Base-by-base conservation (phyloP, 768 basidiomycete genomes). In the Grammothele lineata region DNA sequence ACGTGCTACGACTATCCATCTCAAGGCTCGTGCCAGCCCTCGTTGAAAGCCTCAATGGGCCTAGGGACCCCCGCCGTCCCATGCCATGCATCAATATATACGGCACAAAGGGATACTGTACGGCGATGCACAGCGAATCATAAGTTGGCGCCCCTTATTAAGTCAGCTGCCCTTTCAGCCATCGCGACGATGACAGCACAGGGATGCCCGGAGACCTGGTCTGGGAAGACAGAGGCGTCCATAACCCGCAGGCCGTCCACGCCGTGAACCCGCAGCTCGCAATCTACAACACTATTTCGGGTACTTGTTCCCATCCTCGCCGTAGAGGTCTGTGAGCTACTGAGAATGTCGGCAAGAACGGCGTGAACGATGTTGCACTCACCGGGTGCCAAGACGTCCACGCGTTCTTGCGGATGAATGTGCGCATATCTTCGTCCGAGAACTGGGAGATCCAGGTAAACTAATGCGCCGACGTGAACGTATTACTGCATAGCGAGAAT, bases 251-350 rank as follows among this genome's bases (percentile, higher is more conserved):
- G 55, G 50, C 70, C 70, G 34, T 46, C 40, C 8, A 69, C 62
- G 14, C 73, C 74, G 55, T 76, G 69, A 1, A 77, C 74, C 7
- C 60, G 54, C 17, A 71, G 52, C 32, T 66, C 58, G 26, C 64
- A 63, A 52, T 72, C 70, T 39, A 76, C 71, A 3, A 73, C 73
- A 33, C 76, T 75, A 8, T 41, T 27, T 3, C 24, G 18, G n/a
- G 41, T 5, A 22, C 35, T 27, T 24, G 15, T 9, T 14, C 48
- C 53, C 70, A 77, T 74, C 2, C 67, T 54, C 36, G 66, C 67
- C 1, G 73, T 68, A n/a, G 71, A 50, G 9, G 37, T 35, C 48
- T 50, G 27, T 30, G 27, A 30, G 7, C 8, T 30, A 14, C 7
- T 30, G 8, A 30, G 27, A 30, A 30, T 7, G 14, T 14, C 14